These are phyloP conservation scores for Samsoniella hepiali DNA, from an alignment of 2,329 filamentous ascomycete species.

Conservation along the genomic window DNA sequence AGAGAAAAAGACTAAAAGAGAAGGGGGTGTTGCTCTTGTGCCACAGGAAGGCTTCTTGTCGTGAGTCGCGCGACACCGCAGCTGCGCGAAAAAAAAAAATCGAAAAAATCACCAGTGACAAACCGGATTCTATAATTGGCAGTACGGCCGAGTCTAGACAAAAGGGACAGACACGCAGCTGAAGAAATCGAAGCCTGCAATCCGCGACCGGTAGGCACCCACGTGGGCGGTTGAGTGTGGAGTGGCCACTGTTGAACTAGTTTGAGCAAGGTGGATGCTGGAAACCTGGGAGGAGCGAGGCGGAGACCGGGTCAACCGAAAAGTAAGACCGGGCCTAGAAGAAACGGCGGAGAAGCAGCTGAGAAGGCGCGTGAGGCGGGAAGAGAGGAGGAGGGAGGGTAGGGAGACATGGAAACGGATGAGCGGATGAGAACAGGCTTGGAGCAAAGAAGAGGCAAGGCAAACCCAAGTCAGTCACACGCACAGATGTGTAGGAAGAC, in stretches of 20 bases:
- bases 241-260: background rate
- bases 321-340: background rate
- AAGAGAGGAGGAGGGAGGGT: background rate
- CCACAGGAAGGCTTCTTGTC: background rate
- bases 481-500: background rate
- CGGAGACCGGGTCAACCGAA: background rate
- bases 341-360: background rate
- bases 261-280: too few relatives aligned
- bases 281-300: background rate
- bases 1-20: background rate
- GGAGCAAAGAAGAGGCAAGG: background rate
- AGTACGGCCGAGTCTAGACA: constrained; percentile 2
- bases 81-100: background rate
- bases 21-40: background rate
- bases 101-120: background rate
- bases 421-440: background rate
- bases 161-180: background rate
- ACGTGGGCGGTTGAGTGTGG: constrained; percentile 9
- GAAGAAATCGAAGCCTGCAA: constrained; percentile 12
- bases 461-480: background rate
- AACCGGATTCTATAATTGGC: background rate
- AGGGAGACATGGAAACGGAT: background rate
- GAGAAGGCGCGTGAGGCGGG: background rate
- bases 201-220: constrained; percentile 10
- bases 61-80: background rate